Evolutionary conservation across 2,329 filamentous ascomycete genomes (phyloP), one percentile per base, ranked within the genome.

Genomic region (Aspergillus floridensis): DNA sequence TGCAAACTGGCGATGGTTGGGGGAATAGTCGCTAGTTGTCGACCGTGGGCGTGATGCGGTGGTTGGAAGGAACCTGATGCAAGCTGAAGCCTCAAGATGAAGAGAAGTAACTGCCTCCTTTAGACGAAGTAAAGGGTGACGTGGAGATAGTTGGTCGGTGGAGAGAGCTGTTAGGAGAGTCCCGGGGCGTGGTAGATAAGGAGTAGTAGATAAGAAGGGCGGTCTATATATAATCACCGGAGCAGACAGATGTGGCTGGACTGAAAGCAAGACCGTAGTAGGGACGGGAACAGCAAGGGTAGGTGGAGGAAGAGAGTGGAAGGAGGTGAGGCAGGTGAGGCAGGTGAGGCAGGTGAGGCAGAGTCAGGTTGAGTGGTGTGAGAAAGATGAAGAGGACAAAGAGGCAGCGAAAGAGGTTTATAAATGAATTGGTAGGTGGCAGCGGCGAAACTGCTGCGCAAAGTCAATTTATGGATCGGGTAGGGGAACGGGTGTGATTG

Each of bases 381-480:
- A 54, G 8, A 29, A 29, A 29, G 26, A 63, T 46, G 49, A 38
- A 59, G 58, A 41, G 38, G 24, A 53, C 31, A 38, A 59, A 53
- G 52, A 46, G 49, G 19, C 31, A 59, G 38, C 38, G 55, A 31
- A 59, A 48, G 59, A 56, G 44, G 51, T 24, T 35, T 48, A 53
- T 31, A 44, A 53, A 56, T 56, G 50, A 55, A 41, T 41, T 41
- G 59, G 55, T 38, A 29, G 49, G 57, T 54, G 59, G 57, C 55
- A 60, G 54, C 51, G 64, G 64, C 60, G 58, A 65, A 56, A 64
- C 56, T 41, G 61, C 56, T 59, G 58, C 53, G 53, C 56, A 66
- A 62, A 66, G 64, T 65, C 64, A 66, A 66, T 66, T 66, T 66
- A 66, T 65, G 65, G 50, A 58, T 61, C 59, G 11, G n/a, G 41